Percentiles rank a stretch among this genome's conserved stretches.
These are phyloP conservation scores for Dacryopinax primogenitus DNA, from an alignment of 768 basidiomycete species.

Conservation along the genomic window DNA sequence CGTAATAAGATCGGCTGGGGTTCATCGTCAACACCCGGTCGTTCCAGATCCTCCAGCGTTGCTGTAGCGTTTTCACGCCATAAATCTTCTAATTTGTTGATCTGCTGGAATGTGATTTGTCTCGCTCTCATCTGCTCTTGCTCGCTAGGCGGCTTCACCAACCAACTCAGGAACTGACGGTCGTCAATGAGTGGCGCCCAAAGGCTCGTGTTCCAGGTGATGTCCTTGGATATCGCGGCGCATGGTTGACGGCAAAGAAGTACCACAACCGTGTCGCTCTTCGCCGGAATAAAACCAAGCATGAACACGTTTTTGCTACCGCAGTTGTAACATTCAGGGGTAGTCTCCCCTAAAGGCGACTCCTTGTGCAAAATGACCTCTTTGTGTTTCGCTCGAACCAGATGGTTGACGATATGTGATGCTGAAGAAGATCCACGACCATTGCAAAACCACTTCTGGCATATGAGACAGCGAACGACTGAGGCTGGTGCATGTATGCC, in stretches of 20 bases:
- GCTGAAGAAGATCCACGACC: slow-evolving; percentile 95
- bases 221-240: slow-evolving; percentile 91
- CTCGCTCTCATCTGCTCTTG: slow-evolving; percentile 91
- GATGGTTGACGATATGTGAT: slow-evolving; percentile 97
- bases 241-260: slow-evolving; percentile 96
- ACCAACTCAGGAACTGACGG: slow-evolving; percentile 96
- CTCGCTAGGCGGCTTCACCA: slow-evolving; percentile 94
- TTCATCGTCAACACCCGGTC: slow-evolving; percentile 95
- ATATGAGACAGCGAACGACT: slow-evolving; percentile 88
- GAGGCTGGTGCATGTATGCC: slow-evolving; percentile 96
- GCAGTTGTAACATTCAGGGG: slow-evolving; percentile 98
- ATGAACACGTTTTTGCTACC: slow-evolving; percentile 99
- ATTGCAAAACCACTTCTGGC: slow-evolving; percentile 97
- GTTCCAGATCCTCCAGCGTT: slow-evolving; percentile 91
- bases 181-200: slow-evolving; percentile 99
- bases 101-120: slow-evolving; percentile 93
- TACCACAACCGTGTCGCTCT: slow-evolving; percentile 97
- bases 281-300: slow-evolving; percentile 98
- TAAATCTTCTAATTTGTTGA: slow-evolving; percentile 91
- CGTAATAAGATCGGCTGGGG: slow-evolving; percentile 79
- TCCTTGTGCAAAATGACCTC: slow-evolving; percentile 95
- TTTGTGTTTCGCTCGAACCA: slow-evolving; percentile 98
- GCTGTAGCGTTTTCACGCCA: slow-evolving; percentile 96
- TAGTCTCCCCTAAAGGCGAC: slow-evolving; percentile 89
- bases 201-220: slow-evolving; percentile 93